Conservation (phyloP, 2,329 filamentous ascomycete genomes). For the Beauveria sp. region DNA sequence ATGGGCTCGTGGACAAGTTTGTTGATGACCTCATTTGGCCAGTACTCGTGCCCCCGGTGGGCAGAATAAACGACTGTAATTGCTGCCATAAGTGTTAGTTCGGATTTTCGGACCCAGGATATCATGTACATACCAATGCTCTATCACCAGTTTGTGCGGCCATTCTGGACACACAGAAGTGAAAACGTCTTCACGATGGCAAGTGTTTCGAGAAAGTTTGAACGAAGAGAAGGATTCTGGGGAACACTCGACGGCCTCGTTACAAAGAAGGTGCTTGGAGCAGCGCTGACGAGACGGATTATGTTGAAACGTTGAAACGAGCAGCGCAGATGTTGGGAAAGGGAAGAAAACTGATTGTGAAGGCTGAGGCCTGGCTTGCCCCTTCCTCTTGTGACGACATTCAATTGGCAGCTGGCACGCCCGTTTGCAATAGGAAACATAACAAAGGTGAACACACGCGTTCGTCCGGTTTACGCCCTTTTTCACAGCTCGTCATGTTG, state of each 20-base stretch:
- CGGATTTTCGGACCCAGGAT: no score
- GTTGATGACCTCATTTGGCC: neutral
- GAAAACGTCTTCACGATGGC: neutral
- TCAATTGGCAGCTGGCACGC: neutral
- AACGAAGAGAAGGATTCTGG: no score
- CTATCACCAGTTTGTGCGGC: neutral
- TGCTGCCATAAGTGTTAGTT: neutral
- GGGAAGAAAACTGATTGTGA: neutral
- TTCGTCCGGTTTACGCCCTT: no score
- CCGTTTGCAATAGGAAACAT: neutral
- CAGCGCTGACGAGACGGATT: no score
- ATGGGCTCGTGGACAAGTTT: neutral
- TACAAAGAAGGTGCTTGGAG: no score
- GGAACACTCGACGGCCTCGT: no score
- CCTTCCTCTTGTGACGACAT: neutral
- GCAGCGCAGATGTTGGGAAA: neutral
- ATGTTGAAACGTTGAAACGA: no score
- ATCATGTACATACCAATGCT: constrained; percentile 3
- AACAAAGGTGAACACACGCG: no score
- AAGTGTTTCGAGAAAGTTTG: neutral
- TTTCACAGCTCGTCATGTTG: no score
- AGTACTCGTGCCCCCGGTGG: neutral
- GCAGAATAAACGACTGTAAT: neutral
- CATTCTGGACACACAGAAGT: neutral
- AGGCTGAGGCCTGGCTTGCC: neutral